phyloP scores from a whole-genome alignment of 208 protist genomes.

The Sergeia podlipaevii region DNA sequence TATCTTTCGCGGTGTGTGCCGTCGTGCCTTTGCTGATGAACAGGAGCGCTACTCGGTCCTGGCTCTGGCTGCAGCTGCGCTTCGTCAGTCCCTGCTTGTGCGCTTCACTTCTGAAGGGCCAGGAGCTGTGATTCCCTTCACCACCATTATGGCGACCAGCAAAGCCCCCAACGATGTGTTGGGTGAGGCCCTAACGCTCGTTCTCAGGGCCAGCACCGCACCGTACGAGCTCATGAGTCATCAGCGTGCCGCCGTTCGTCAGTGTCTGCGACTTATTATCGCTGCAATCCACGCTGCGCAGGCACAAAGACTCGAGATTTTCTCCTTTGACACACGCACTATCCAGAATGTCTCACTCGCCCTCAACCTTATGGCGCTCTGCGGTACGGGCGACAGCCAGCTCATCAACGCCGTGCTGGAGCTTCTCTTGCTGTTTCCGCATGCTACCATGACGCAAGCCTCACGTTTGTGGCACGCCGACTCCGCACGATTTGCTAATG shows the following conservation, averaged over 20 bases:
- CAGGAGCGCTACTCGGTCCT: conserved; percentile 67
- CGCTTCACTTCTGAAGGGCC: conserved; percentile 22
- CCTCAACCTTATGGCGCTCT: conserved; percentile 42
- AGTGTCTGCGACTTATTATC: conserved; percentile 63
- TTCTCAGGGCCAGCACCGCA: conserved; percentile 31
- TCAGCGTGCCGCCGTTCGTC: conserved; percentile 64
- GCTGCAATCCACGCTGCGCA: conserved; percentile 45
- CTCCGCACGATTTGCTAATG: conserved; percentile 17
- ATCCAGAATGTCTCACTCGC: conserved; percentile 54
- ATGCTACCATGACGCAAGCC: conserved; percentile 40
- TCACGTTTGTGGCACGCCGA: conserved; percentile 29
- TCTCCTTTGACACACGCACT: conserved; percentile 76
- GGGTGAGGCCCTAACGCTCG: conserved; percentile 54
- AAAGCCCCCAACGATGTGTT: conserved; percentile 75
- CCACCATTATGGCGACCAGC: conserved; percentile 61
- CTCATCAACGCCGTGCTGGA: conserved; percentile 55
- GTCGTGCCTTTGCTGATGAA: conserved; percentile 42
- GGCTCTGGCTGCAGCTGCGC: conserved; percentile 59
- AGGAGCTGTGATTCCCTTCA: conserved; percentile 33
- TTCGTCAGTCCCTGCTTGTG: conserved; percentile 57
- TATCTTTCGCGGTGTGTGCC: conserved; percentile 60
- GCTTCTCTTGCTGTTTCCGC: conserved; percentile 53
- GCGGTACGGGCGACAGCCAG: conserved; percentile 23
- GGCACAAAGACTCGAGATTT: conserved; percentile 47
- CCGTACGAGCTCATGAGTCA: conserved; percentile 54